Evolutionary conservation across 1,284 basidiomycete species (phyloP).

Genomic region (Singerocomus inundabilis): DNA sequence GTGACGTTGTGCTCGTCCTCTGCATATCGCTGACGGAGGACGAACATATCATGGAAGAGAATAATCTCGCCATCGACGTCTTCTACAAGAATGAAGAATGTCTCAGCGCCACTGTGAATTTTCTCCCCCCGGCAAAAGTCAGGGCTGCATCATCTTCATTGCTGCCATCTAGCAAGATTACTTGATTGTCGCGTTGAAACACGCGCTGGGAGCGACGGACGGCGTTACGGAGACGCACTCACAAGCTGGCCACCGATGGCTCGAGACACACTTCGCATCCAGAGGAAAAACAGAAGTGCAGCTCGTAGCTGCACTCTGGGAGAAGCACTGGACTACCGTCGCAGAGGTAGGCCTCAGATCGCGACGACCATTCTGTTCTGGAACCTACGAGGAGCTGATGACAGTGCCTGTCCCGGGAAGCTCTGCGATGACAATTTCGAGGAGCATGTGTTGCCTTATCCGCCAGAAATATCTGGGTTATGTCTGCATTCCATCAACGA

Average conservation of each 20-base stretch:
- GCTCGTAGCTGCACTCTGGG: constrained; percentile 77
- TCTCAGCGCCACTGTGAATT: constrained; percentile 85
- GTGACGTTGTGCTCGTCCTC: constrained; percentile 93
- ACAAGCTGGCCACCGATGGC: constrained; percentile 80
- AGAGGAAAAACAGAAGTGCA: constrained; percentile 71
- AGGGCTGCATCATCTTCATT: constrained; percentile 98
- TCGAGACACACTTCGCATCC: constrained; percentile 66
- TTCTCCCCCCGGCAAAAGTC: constrained; percentile 98
- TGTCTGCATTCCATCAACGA: constrained; percentile 92
- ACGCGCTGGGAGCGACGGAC: constrained; percentile 66
- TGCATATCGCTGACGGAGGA: constrained; percentile 89
- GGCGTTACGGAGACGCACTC: constrained; percentile 60
- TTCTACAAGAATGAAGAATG: constrained; percentile 92
- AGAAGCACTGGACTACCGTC: constrained; percentile 85
- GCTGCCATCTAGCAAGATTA: constrained; percentile 77
- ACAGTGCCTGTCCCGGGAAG: constrained; percentile 39
- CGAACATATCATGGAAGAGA: constrained; percentile 91
- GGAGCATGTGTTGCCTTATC: constrained; percentile 91
- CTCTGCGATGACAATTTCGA: constrained; percentile 98
- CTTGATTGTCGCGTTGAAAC: constrained; percentile 90
- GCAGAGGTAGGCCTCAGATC: constrained; percentile 87
- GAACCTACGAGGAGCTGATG: too few species aligned
- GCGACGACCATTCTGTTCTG: too few species aligned
- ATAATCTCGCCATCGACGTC: constrained; percentile 97
- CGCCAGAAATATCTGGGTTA: constrained; percentile 82